Evolutionary conservation across 495 filamentous ascomycete genomes (phyloP).

Genomic region (Penicillium goetzii): DNA sequence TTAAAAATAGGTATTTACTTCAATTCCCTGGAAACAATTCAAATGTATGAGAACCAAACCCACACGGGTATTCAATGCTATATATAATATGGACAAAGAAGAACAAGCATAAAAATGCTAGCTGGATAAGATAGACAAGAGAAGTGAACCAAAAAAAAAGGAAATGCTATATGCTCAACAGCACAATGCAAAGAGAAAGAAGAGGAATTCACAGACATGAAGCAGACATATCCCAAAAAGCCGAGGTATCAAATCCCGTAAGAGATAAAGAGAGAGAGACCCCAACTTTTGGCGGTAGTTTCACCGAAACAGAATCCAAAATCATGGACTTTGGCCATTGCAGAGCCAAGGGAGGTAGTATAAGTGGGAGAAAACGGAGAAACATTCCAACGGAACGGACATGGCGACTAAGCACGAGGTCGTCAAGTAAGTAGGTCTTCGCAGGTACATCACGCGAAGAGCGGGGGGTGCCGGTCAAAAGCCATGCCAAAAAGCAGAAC

Average conservation of each 20-base stretch:
- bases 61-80: neutral
- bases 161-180: neutral
- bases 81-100: neutral
- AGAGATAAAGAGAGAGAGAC: neutral
- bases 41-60: neutral
- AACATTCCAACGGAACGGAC: constrained; percentile 20
- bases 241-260: neutral
- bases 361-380: neutral
- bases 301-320: neutral
- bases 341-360: neutral
- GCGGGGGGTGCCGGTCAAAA: constrained; percentile 7
- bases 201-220: neutral
- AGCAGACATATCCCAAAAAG: constrained; percentile 2
- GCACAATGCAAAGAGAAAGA: constrained; percentile 4
- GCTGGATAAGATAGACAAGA: neutral
- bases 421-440: constrained; percentile 26
- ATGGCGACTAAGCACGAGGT: constrained; percentile 21
- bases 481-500: constrained; percentile 3
- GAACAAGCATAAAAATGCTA: constrained; percentile 2
- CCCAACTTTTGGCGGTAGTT: neutral
- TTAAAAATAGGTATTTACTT: neutral
- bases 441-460: constrained; percentile 31
- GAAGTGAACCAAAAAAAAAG: neutral
- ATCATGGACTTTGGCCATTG: neutral
- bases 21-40: neutral